phyloP scores from a whole-genome alignment of 148 eudicot species.

The Spergularia marina region DNA sequence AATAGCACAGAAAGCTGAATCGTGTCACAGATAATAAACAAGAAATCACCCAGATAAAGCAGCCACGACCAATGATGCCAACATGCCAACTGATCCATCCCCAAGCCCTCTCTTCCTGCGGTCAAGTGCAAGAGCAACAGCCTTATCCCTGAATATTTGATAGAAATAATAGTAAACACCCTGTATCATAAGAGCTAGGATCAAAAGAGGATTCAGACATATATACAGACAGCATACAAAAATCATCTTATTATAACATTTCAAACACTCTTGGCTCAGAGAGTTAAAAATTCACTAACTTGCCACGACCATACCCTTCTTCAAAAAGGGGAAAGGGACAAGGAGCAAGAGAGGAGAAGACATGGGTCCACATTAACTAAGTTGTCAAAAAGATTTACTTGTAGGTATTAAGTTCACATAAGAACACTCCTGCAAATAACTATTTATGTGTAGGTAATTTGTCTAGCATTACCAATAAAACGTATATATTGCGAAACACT shows the following conservation, averaged over 20 bases:
- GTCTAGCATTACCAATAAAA: no score
- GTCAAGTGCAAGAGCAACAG: constrained; percentile 76
- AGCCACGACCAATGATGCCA: constrained; percentile 87
- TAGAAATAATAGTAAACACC: constrained; percentile 99
- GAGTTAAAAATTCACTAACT: background rate
- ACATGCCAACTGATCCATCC: constrained; percentile 98
- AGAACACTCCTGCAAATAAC: no score
- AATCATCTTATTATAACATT: background rate
- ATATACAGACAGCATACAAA: constrained; percentile 3
- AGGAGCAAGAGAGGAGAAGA: no score
- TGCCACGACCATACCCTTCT: constrained; percentile 7
- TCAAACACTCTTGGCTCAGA: background rate
- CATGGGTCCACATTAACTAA: no score
- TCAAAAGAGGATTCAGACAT: constrained; percentile 42
- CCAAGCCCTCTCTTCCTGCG: constrained; percentile 71
- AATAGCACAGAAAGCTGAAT: background rate
- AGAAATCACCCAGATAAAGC: constrained; percentile 86
- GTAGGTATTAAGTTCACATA: no score
- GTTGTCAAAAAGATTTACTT: no score
- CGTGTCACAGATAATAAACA: background rate
- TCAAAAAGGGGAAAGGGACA: background rate
- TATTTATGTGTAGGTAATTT: no score
- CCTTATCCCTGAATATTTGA: constrained; percentile 95
- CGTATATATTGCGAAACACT: no score
- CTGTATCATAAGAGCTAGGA: constrained; percentile 59